Evolutionary conservation across 1,284 basidiomycete species (phyloP), one percentile per base, ranked within the genome.

Genomic region (Grifola frondosa): DNA sequence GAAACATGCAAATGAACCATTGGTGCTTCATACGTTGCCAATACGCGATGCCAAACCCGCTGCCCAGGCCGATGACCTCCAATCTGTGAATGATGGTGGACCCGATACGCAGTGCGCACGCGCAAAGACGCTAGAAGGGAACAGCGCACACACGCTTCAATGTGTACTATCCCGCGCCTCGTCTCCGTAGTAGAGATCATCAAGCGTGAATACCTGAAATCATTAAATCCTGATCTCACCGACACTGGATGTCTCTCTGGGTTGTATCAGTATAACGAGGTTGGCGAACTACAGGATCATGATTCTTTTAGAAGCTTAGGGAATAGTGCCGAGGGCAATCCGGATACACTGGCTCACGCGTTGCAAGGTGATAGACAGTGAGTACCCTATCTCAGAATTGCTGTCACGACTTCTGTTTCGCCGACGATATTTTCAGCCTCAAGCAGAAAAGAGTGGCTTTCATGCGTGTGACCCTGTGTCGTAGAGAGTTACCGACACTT

Each of bases 101-200:
- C 30, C 33, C 15, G 31, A 33, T 31, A 16, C 35, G n/a, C 30
- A 31, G 6, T 38, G n/a, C n/a, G n/a, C n/a, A n/a, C n/a, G 15
- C 26, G 21, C 33, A 8, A 28, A 42, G n/a, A 30, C 20, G 2
- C 25, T 39, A 7, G 16, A 13, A 53, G 44, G 29, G 23, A 35
- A 21, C 37, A 48, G 19, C 41, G 45, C 34, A 37, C 58, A 30
- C 42, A 49, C 30, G 37, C 63, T 19, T 65, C 73, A 2, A 71
- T 75, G 0, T 62, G 69, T 6, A 68, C 74, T 6, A 75, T 81
- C 6, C 79, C 87, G 0, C 77, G 81, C 1, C 70, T 92, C 7
- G 70, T 92, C 36, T 80, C 84, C 1, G 82, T 91, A 5, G 82
- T 80, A 0, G 90, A 93, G 63, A 88, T 90, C 42, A 78, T 91